phyloP scores from a whole-genome alignment of 306 rosid genomes.

The Hippophae tibetana region DNA sequence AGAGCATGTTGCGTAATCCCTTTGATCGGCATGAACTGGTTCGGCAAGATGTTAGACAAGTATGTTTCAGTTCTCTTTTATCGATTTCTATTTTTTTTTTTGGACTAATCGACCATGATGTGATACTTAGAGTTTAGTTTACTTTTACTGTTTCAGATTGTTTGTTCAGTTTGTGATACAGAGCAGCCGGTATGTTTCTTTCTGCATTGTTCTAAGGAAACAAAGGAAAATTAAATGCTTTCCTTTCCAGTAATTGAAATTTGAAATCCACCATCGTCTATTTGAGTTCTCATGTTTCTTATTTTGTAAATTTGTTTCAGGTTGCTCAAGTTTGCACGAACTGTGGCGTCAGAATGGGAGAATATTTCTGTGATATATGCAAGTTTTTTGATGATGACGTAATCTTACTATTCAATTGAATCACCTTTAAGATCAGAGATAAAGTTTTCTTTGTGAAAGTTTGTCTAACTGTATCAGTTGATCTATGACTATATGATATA shows the following conservation, averaged over 20 bases:
- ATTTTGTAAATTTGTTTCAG: constrained; percentile 27
- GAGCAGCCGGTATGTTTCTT: constrained; percentile 72
- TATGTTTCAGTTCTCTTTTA: constrained; percentile 18
- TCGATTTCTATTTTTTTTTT: constrained; percentile 6
- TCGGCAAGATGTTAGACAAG: constrained; percentile 67
- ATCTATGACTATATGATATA: not conserved
- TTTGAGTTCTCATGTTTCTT: not conserved
- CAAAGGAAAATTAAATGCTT: not conserved
- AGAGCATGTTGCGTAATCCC: constrained; percentile 61
- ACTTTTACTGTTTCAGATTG: constrained; percentile 52
- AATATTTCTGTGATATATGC: constrained; percentile 83
- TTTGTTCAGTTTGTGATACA: constrained; percentile 89
- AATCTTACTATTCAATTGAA: constrained; percentile 16
- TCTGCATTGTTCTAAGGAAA: not conserved
- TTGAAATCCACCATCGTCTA: not conserved
- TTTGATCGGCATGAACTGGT: constrained; percentile 69
- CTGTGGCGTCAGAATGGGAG: constrained; percentile 93
- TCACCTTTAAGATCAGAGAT: not conserved
- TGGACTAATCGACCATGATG: not conserved
- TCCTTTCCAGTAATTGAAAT: not conserved
- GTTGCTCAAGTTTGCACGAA: constrained; percentile 80
- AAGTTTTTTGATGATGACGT: constrained; percentile 92
- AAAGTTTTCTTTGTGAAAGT: not conserved
- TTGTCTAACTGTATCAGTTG: constrained; percentile 11
- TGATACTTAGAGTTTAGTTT: not conserved